A percentile compares a stretch with the other conserved stretches of the same genome.
Evolutionary conservation across 2,329 filamentous ascomycete species (phyloP).

Genomic region (Madurella fahalii): DNA sequence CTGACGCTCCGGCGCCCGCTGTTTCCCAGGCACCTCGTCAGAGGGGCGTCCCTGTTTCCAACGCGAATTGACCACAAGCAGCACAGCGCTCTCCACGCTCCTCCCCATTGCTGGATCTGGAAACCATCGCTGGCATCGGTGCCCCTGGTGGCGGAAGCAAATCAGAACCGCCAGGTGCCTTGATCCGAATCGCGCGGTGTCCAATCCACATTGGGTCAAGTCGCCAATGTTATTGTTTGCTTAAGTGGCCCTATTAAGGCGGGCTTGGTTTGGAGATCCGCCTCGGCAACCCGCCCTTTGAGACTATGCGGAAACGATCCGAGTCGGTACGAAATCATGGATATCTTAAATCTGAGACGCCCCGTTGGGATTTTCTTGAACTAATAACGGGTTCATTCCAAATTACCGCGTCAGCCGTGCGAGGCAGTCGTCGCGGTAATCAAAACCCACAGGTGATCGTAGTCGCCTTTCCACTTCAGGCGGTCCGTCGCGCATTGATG

Average conservation of each 20-base stretch:
- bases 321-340: not conserved
- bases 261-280: conserved; percentile 8
- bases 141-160: not conserved
- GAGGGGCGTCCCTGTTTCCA: not conserved
- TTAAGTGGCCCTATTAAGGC: conserved; percentile 12
- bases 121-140: not conserved
- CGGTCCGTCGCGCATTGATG: too few relatives aligned
- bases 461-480: too few relatives aligned
- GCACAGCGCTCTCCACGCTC: not conserved
- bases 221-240: conserved; percentile 10
- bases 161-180: not conserved
- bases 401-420: too few relatives aligned
- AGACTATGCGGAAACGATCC: too few relatives aligned
- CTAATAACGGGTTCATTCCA: too few relatives aligned
- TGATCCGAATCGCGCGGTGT: not conserved
- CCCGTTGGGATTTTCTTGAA: too few relatives aligned
- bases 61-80: not conserved
- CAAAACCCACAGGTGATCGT: too few relatives aligned
- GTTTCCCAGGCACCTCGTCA: not conserved
- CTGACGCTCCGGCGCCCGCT: not conserved
- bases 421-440: too few relatives aligned
- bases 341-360: conserved; percentile 1
- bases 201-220: not conserved
- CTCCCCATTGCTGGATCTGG: not conserved
- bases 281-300: conserved; percentile 15